A percentile compares a stretch with the other conserved stretches of the same genome.
Evolutionary conservation across 2,329 filamentous ascomycete genomes (phyloP).

Genomic region (Ploettnerulaceae sp.): DNA sequence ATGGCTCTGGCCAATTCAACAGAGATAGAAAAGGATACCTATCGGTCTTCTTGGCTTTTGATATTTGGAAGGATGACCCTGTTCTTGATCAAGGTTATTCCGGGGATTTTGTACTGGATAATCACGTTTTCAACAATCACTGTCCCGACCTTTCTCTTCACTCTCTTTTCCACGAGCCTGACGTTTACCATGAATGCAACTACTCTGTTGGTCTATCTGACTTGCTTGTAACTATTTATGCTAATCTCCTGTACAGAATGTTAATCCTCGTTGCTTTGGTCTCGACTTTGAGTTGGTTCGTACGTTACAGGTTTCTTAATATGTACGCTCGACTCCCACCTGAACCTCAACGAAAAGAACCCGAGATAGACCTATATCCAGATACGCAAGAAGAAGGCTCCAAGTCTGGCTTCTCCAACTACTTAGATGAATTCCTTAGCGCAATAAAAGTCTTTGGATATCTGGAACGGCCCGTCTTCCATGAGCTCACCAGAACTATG

Average conservation of each 20-base stretch:
- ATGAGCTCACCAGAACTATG: constrained; percentile 96
- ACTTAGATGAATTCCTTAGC: constrained; percentile 94
- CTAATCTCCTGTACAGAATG: constrained; percentile 45
- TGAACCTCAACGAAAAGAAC: constrained; percentile 92
- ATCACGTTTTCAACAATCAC: constrained; percentile 85
- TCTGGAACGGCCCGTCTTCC: constrained; percentile 91
- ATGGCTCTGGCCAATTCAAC: constrained; percentile 20
- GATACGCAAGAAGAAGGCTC: constrained; percentile 85
- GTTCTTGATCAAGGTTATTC: constrained; percentile 49
- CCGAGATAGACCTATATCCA: constrained; percentile 90
- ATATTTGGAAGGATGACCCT: constrained; percentile 52
- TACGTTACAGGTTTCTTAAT: constrained; percentile 92
- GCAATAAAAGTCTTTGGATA: constrained; percentile 99
- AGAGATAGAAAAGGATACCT: constrained; percentile 31
- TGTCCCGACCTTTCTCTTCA: constrained; percentile 83
- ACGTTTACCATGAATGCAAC: constrained; percentile 99
- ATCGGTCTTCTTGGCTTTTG: constrained; percentile 51
- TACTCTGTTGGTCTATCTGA: constrained; percentile 61
- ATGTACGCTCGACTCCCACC: constrained; percentile 93
- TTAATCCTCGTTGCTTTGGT: constrained; percentile 71
- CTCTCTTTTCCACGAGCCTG: constrained; percentile 83
- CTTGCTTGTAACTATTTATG: constrained; percentile 18
- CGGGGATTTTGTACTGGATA: constrained; percentile 66
- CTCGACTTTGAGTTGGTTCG: constrained; percentile 87
- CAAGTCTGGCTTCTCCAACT: constrained; percentile 91